These are phyloP conservation scores for Cutaneotrichosporon cyanovorans DNA, from an alignment of 1,284 basidiomycete genomes.

Conservation along the genomic window DNA sequence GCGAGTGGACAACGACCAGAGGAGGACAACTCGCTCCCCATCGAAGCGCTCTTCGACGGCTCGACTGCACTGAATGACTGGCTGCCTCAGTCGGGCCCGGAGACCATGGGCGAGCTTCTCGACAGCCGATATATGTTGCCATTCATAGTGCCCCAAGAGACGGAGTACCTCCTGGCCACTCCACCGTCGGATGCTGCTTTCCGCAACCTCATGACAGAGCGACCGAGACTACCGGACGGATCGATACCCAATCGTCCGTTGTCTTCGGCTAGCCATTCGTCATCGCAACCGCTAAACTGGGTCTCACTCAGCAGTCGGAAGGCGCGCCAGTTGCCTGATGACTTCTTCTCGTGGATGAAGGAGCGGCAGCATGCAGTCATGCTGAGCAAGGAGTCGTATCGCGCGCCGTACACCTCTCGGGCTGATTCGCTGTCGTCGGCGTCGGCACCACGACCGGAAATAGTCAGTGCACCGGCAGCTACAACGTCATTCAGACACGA, in stretches of 20 bases:
- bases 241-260: constrained; percentile 19
- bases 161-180: constrained; percentile 64
- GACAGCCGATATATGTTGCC: constrained; percentile 90
- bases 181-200: constrained; percentile 36
- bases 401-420: too few relatives aligned
- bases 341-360: constrained; percentile 43
- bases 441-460: background rate
- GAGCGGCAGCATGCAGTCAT: constrained; percentile 18
- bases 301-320: constrained; percentile 15
- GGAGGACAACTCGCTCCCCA: constrained; percentile 37
- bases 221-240: constrained; percentile 25
- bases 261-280: constrained; percentile 34
- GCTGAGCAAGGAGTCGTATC: constrained; percentile 8
- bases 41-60: constrained; percentile 72
- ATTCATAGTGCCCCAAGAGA: constrained; percentile 70
- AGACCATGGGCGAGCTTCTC: constrained; percentile 74
- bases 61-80: constrained; percentile 58
- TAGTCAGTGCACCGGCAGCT: too few relatives aligned
- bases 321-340: constrained; percentile 28
- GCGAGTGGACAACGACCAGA: constrained; percentile 21
- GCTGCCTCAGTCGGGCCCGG: constrained; percentile 66
- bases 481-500: too few relatives aligned
- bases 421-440: background rate
- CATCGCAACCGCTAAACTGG: constrained; percentile 35
- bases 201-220: constrained; percentile 22